Base-by-base conservation (phyloP, 2,329 filamentous ascomycete species). In the Penicillium sp. region DNA sequence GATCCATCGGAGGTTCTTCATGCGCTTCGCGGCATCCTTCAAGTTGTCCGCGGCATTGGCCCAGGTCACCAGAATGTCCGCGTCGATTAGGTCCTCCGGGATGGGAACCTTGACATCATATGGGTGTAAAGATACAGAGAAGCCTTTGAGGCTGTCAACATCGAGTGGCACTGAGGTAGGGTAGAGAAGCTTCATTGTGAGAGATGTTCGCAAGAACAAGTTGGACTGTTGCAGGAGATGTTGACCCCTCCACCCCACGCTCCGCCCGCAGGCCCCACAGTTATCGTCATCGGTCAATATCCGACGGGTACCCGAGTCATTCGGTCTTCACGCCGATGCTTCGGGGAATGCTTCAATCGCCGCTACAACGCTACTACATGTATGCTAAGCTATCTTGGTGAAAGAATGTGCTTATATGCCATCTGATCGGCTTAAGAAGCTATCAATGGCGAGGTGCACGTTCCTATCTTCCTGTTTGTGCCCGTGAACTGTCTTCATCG, bases 31-130 rank as follows among this genome's bases (percentile, higher is more conserved):
- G 45, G 83, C 84, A 64, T 85, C 81, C 21, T 76, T 70, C 53
- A 87, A 81, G 73, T 85, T 85, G 13, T 72, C 72, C 38, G 81
- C 60, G 24, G 73, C 76, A 76, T 87, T 87, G 67, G 74, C 69
- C 84, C 84, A 86, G 6, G 84, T 85, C 2, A 87, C 73, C 53
- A 87, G 78, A 61, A 83, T 72, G 23, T 82, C 78, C 65, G 84
- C 84, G 65, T 87, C 84, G 67, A 75, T 67, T 62, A 79, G 80
- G 54, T 81, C 76, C 21, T 81, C 77, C 10, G 84, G 82, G 57
- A 87, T 81, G 16, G 74, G 67, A 47, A 71, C 56, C 59, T 80
- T 81, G 57, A 82, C 81, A 62, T 86, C 79, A 74, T 87, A 87
- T 15, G 81, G 66, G 61, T 82, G 76, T n/a, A 86, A 76, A 2